Evolutionary conservation across 2,329 filamentous ascomycete species (phyloP).

Genomic region (Scytalidium sp.): DNA sequence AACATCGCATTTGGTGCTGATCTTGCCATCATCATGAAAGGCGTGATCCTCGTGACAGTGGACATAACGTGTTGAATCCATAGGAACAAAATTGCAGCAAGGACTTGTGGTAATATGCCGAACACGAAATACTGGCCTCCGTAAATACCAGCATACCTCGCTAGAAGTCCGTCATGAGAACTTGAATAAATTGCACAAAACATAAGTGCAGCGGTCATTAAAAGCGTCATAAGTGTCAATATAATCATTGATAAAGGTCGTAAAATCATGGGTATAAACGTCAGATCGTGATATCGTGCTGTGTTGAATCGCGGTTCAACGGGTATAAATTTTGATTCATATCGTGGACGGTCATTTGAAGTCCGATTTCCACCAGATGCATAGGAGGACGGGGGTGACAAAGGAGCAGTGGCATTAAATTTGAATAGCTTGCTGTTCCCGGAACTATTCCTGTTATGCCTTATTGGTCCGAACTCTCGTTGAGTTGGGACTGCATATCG

Average conservation of each 20-base stretch:
- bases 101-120: slow-evolving; percentile 76
- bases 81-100: slow-evolving; percentile 69
- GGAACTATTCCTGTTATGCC: slow-evolving; percentile 10
- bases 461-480: slow-evolving; percentile 22
- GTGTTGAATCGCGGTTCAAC: slow-evolving; percentile 40
- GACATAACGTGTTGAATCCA: slow-evolving; percentile 74
- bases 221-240: slow-evolving; percentile 58
- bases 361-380: neutral
- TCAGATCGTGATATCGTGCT: slow-evolving; percentile 50
- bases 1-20: slow-evolving; percentile 65
- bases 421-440: slow-evolving; percentile 20
- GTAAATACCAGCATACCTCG: slow-evolving; percentile 64
- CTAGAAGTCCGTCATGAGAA: slow-evolving; percentile 59
- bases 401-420: slow-evolving; percentile 25
- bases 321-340: slow-evolving; percentile 35
- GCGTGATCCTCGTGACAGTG: slow-evolving; percentile 72
- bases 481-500: slow-evolving; percentile 31
- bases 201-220: slow-evolving; percentile 71
- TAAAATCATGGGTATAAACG: slow-evolving; percentile 70
- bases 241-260: slow-evolving; percentile 61
- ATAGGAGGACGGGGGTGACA: slow-evolving; percentile 14
- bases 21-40: slow-evolving; percentile 72
- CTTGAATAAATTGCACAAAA: slow-evolving; percentile 70
- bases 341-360: slow-evolving; percentile 2
- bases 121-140: slow-evolving; percentile 81